Conservation (phyloP, 805 yeast species). For the Wickerhamomyces rabaulensis region DNA sequence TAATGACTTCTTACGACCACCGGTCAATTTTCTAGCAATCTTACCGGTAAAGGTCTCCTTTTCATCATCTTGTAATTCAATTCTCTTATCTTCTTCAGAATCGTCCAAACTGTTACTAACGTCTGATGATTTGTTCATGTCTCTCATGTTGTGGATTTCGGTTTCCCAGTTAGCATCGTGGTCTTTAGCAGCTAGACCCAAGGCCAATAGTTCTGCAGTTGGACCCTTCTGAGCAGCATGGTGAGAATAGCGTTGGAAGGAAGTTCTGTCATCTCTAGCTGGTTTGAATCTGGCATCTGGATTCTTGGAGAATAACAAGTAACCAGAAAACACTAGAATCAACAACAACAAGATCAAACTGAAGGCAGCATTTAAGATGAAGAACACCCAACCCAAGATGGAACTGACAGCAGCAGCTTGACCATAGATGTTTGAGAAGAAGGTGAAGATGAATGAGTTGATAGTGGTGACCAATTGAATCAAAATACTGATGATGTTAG, state of each 20-base stretch:
- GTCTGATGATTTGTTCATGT: constrained; percentile 11
- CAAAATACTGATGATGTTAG: constrained; percentile 70
- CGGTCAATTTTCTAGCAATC: constrained; percentile 37
- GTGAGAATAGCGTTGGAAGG: constrained; percentile 56
- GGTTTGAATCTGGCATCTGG: constrained; percentile 88
- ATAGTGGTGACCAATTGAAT: constrained; percentile 68
- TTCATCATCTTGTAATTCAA: constrained; percentile 29
- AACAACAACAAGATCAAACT: constrained; percentile 66
- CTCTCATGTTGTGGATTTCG: constrained; percentile 31
- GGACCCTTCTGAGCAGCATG: constrained; percentile 27
- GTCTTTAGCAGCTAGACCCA: constrained; percentile 79
- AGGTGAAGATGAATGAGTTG: constrained; percentile 80
- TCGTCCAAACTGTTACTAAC: constrained; percentile 12
- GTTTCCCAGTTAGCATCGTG: constrained; percentile 72
- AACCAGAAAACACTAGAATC: constrained; percentile 60
- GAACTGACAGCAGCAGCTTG: constrained; percentile 77
- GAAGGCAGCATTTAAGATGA: constrained; percentile 84
- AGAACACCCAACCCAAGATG: constrained; percentile 89
- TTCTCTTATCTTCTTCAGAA: constrained; percentile 22
- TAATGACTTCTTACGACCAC: constrained; percentile 20
- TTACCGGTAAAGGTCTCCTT: constrained; percentile 37
- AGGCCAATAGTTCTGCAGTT: constrained; percentile 55
- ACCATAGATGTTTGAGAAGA: constrained; percentile 78
- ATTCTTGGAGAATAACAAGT: constrained; percentile 68
- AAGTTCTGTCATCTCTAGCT: constrained; percentile 86